Base-by-base conservation (phyloP, 306 rosid species). In the Glycine latifolia region DNA sequence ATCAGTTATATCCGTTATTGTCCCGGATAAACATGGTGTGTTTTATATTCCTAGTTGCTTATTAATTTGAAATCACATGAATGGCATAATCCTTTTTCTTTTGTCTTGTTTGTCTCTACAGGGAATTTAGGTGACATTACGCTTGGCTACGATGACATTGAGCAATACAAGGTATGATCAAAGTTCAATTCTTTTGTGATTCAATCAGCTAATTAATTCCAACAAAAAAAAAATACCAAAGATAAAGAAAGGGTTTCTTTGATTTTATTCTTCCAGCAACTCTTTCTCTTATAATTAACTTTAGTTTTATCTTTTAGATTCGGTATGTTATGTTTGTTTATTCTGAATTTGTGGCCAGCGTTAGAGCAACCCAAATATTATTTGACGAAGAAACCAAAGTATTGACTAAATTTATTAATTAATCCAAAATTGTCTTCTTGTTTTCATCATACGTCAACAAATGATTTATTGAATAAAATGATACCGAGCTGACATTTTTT, bases 1-100 rank as follows among this genome's bases (percentile, higher is more conserved):
- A 2, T 66, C 80, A 5, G 26, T 84, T 14, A 20, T 79, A 10
- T 84, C 77, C 0, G 47, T 84, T 37, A n/a, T 56, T 0, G 56
- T 84, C 8, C 87, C 87, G 4, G 83, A 84, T 37, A 84, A 79
- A 48, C 63, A 83, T 44, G 82, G 82, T 78, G 3, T 41, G 75
- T 37, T 77, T 39, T 66, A 59, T 8, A 41, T 76, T 0, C n/a
- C 3, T 48, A 62, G 2, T 65, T 26, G 2, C 2, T 1, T 26
- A 26, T 26, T 26, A 26, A 26, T 26, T 26, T 26, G 2, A 26
- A 26, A 26, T 26, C 31, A 26, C 31, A 26, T 26, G 31, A 26
- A 2, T 26, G 31, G 1, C 31, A 26, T 26, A 26, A 26, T 2
- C 31, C 31, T 26, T 26, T 26, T 26, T 26, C 31, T 48, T 20